Evolutionary conservation across 2,329 filamentous ascomycete species (phyloP).

Genomic region (Chaetomium globosum): DNA sequence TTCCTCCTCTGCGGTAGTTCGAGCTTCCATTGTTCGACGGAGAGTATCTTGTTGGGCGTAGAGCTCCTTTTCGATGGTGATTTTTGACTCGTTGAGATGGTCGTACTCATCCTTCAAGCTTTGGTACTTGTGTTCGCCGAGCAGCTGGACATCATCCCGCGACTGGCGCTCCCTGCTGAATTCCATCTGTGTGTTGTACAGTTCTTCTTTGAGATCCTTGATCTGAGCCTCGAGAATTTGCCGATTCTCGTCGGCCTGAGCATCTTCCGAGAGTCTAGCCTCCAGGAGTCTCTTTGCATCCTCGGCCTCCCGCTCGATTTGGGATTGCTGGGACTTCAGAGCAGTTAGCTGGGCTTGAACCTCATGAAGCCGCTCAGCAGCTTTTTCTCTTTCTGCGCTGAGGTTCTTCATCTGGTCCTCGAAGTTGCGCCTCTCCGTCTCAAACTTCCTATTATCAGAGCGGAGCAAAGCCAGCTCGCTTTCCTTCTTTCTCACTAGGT

Average conservation of each 20-base stretch:
- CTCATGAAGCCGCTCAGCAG: conserved; percentile 75
- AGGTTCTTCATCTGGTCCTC: conserved; percentile 77
- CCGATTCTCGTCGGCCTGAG: conserved; percentile 77
- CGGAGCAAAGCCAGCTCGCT: conserved; percentile 86
- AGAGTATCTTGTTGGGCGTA: conserved; percentile 93
- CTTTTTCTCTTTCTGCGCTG: conserved; percentile 74
- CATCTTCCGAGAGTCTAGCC: conserved; percentile 86
- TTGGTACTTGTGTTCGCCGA: conserved; percentile 84
- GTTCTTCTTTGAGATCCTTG: conserved; percentile 79
- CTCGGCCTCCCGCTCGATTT: conserved; percentile 83
- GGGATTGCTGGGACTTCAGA: conserved; percentile 79
- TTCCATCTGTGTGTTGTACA: conserved; percentile 84
- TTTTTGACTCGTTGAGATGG: conserved; percentile 87
- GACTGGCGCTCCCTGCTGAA: conserved; percentile 91
- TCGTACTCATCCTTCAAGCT: conserved; percentile 84
- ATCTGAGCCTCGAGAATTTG: conserved; percentile 86
- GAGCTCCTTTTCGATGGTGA: conserved; percentile 96
- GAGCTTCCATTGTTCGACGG: conserved; percentile 79
- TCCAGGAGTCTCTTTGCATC: conserved; percentile 87
- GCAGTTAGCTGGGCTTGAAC: conserved; percentile 86
- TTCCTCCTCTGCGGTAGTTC: conserved; percentile 78
- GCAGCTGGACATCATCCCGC: conserved; percentile 86
- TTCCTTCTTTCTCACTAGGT: conserved; percentile 89
- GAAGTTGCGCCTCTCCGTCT: conserved; percentile 75
- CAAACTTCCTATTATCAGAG: conserved; percentile 78